Conservation (phyloP, 2,329 filamentous ascomycete genomes). For the Thelonectria discophora region DNA sequence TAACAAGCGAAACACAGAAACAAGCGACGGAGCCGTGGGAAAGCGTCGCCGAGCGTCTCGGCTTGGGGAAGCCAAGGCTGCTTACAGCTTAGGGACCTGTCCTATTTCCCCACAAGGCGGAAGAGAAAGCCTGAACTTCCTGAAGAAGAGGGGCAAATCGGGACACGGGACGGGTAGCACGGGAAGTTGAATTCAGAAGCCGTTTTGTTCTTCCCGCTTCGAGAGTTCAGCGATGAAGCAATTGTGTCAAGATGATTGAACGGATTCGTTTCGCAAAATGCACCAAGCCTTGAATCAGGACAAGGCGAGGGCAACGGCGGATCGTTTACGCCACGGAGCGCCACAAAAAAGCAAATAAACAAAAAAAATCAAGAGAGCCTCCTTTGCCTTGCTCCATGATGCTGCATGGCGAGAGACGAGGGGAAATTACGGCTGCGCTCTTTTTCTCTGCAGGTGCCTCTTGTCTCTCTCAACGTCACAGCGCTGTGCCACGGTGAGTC, state of each 20-base stretch:
- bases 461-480: background rate
- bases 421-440: background rate
- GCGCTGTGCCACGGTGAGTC: background rate
- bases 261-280: background rate
- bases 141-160: too few species aligned
- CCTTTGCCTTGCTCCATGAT: background rate
- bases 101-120: background rate
- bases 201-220: background rate
- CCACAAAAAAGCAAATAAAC: background rate
- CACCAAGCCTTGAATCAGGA: background rate
- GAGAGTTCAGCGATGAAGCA: too few species aligned
- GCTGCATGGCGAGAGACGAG: background rate
- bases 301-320: too few species aligned
- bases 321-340: too few species aligned
- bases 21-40: slow-evolving; percentile 4
- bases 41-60: background rate
- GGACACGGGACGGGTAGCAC: background rate
- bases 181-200: background rate
- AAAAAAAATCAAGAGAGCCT: background rate
- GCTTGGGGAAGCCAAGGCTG: background rate
- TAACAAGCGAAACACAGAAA: slow-evolving; percentile 4
- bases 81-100: background rate
- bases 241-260: background rate
- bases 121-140: too few species aligned
- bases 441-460: background rate